Evolutionary conservation across 768 basidiomycete genomes (phyloP).

Genomic region (Kwoniella sp.): DNA sequence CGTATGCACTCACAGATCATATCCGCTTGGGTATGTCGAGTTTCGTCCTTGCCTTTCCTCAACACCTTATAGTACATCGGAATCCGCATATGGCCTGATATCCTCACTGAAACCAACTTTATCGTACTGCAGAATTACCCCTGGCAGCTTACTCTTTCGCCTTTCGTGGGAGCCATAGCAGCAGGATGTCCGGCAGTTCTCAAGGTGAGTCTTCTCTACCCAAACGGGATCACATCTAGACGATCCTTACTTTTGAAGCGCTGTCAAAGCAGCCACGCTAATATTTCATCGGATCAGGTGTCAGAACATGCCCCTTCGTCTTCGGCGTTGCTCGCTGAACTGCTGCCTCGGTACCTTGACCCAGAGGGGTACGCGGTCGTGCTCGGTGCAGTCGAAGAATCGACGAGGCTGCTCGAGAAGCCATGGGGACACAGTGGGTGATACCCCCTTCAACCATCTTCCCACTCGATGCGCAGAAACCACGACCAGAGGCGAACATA

Average conservation of each 20-base stretch:
- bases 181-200: slow-evolving; percentile 56
- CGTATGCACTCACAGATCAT: slow-evolving; percentile 40
- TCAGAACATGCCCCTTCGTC: slow-evolving; percentile 50
- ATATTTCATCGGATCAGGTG: slow-evolving; percentile 32
- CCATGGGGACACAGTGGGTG: slow-evolving; percentile 55
- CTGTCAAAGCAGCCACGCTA: not conserved
- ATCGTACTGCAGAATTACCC: slow-evolving; percentile 46
- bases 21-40: slow-evolving; percentile 46
- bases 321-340: slow-evolving; percentile 44
- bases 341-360: slow-evolving; percentile 52
- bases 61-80: no score
- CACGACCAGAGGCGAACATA: not conserved
- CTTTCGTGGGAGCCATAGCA: slow-evolving; percentile 53
- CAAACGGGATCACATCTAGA: not conserved
- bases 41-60: not conserved
- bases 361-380: slow-evolving; percentile 50
- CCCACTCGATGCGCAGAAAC: no score
- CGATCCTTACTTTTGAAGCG: not conserved
- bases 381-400: slow-evolving; percentile 45
- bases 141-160: slow-evolving; percentile 47
- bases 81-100: no score
- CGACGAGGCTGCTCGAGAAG: slow-evolving; percentile 46
- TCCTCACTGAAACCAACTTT: not conserved
- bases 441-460: no score
- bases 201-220: slow-evolving; percentile 38